These are phyloP conservation scores for Ceriops tagal DNA, from an alignment of 345 rosid species.

Conservation along the genomic window DNA sequence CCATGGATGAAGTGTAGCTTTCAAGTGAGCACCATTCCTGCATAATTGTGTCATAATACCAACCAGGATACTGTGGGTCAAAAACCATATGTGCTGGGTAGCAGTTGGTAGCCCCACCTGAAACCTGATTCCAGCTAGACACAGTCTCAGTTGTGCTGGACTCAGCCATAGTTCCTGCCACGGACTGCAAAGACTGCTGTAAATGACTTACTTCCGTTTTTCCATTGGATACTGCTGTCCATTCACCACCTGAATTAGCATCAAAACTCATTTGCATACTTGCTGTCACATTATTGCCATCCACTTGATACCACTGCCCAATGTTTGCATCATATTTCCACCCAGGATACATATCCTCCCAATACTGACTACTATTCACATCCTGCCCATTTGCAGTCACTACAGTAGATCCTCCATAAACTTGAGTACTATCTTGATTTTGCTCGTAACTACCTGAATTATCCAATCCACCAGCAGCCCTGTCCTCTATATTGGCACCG, in stretches of 20 bases:
- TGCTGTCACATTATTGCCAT: constrained; percentile 31
- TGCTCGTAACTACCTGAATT: constrained; percentile 36
- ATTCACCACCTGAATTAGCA: constrained; percentile 34
- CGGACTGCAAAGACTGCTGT: constrained; percentile 58
- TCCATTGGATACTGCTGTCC: constrained; percentile 40
- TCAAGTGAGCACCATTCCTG: constrained; percentile 74
- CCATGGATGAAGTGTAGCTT: constrained; percentile 54
- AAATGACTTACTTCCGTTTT: constrained; percentile 53
- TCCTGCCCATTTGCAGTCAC: constrained; percentile 47
- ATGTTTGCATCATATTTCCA: constrained; percentile 73
- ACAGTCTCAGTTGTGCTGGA: constrained; percentile 50
- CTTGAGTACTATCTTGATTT: constrained; percentile 30
- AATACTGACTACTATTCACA: constrained; percentile 48
- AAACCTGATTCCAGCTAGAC: constrained; percentile 64
- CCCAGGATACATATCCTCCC: constrained; percentile 88
- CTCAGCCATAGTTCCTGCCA: constrained; percentile 41
- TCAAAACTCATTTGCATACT: constrained; percentile 34
- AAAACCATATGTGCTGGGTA: constrained; percentile 87
- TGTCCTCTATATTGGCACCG: constrained; percentile 23
- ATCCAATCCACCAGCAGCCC: constrained; percentile 23
- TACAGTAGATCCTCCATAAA: constrained; percentile 28
- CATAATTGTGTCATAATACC: constrained; percentile 73
- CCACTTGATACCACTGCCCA: constrained; percentile 82
- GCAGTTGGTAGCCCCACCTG: constrained; percentile 52
- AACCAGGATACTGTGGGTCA: constrained; percentile 91